Evolutionary conservation across 805 yeast species (phyloP), one percentile per base, ranked within the genome.

Genomic region (Starmerella lactis-condensi): DNA sequence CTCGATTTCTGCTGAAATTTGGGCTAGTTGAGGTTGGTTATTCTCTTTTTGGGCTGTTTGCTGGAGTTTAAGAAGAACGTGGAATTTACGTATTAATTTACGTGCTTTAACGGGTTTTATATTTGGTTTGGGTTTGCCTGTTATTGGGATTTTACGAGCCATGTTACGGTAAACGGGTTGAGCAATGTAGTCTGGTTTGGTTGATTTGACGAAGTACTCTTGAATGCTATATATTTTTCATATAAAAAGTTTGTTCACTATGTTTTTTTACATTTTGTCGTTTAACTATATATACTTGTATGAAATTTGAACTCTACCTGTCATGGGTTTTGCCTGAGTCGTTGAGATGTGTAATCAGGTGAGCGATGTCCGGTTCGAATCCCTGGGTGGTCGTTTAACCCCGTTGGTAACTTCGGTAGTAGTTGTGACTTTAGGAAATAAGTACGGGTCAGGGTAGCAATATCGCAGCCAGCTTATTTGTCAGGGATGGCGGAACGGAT

Each of bases 1-100:
- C 6, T 57, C 57, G 3, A 75, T 62, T 45, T 77, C 82, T 3
- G 58, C 62, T 38, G 71, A 74, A 5, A 82, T 66, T 30, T 59
- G 60, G 0, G 67, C 74, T 9, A 75, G 50, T 4, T 48, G 43
- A 1, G 31, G 29, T 2, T 53, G 45, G 36, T 31, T 45, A 39
- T 4, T 37, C 22, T 26, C 44, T 39, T 17, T 45, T 33, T 2
- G 50, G 38, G 18, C 36, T 26, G 7, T 25, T 21, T 18, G 30
- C 4, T 37, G 32, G 18, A 24, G 62, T 42, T 74, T 77, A 34
- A 73, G 61, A 11, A 83, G 57, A 2, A 69, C 64, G 51, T 82
- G 95, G 41, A 69, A 81, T 24, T 81, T 53, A 33, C 93, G 62
- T 17, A 83, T 83, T 14, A 83, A 60, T 44, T 67, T 71, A 29